Evolutionary conservation across 106 monocot species (phyloP).

Genomic region (Dioscorea alata): DNA sequence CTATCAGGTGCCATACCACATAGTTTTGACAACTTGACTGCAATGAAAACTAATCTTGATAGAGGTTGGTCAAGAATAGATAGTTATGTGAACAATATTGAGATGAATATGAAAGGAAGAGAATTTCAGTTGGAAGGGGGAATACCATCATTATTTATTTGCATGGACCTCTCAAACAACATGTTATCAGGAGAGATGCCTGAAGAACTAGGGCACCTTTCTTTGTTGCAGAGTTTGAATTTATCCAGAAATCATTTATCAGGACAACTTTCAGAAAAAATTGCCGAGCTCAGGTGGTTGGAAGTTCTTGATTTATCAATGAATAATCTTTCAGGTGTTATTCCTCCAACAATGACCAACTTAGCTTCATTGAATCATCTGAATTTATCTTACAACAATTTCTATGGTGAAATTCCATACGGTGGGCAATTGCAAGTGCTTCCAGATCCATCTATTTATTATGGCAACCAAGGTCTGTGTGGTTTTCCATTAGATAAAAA

Average conservation of each 20-base stretch:
- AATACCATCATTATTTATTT: background rate
- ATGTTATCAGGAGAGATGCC: background rate
- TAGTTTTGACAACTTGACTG: background rate
- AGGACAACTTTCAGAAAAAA: background rate
- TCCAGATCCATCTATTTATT: too few relatives aligned
- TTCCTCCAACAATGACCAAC: background rate
- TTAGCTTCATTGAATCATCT: too few relatives aligned
- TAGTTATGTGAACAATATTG: too few relatives aligned
- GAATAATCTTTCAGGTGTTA: background rate
- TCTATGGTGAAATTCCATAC: too few relatives aligned
- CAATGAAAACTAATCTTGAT: background rate
- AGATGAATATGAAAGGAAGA: background rate
- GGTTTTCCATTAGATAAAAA: too few relatives aligned
- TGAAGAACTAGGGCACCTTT: background rate
- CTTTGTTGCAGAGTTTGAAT: background rate
- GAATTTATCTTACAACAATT: too few relatives aligned
- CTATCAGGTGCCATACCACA: constrained; percentile 10
- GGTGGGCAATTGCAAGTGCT: too few relatives aligned
- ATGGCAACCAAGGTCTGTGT: too few relatives aligned
- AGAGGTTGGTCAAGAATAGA: too few relatives aligned
- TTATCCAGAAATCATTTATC: background rate
- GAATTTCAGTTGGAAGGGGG: background rate
- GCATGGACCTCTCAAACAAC: constrained; percentile 3
- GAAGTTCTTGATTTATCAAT: background rate
- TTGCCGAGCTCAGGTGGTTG: background rate